phyloP scores from a whole-genome alignment of 306 rosid genomes.

The Trichosanthes truncata region DNA sequence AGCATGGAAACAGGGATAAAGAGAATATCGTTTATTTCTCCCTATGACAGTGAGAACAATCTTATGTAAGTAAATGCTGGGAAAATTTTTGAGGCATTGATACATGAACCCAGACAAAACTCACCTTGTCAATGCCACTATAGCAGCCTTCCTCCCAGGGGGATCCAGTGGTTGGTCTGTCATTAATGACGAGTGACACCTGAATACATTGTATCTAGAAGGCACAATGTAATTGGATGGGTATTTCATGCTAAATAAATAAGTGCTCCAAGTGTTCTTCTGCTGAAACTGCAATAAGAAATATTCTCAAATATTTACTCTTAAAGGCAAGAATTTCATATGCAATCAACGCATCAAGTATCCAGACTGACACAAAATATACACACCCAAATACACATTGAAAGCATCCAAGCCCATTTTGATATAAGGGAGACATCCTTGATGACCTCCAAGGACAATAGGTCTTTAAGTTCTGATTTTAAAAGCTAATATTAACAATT shows the following conservation, averaged over 20 bases:
- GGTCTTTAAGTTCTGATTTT: not conserved
- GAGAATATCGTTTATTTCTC: not conserved
- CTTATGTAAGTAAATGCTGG: not conserved
- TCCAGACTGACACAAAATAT: not conserved
- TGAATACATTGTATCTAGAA: constrained; percentile 38
- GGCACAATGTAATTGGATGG: constrained; percentile 33
- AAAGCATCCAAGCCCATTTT: not conserved
- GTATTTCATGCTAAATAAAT: constrained; percentile 24
- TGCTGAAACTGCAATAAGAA: constrained; percentile 37
- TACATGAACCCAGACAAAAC: not conserved
- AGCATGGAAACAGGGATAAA: not conserved
- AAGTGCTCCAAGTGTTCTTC: constrained; percentile 30
- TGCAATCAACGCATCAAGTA: not conserved
- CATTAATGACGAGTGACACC: constrained; percentile 48
- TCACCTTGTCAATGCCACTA: constrained; percentile 52
- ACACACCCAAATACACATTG: not conserved
- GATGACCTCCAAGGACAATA: not conserved
- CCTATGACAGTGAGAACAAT: not conserved
- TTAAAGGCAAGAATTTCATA: not conserved
- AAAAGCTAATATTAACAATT: not conserved
- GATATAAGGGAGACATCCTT: not conserved
- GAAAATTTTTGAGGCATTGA: not conserved
- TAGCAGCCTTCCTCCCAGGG: constrained; percentile 35
- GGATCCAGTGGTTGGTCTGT: constrained; percentile 36
- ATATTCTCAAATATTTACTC: constrained; percentile 4